Base-by-base conservation (phyloP, 768 basidiomycete genomes). In the Tylopilus balloui region DNA sequence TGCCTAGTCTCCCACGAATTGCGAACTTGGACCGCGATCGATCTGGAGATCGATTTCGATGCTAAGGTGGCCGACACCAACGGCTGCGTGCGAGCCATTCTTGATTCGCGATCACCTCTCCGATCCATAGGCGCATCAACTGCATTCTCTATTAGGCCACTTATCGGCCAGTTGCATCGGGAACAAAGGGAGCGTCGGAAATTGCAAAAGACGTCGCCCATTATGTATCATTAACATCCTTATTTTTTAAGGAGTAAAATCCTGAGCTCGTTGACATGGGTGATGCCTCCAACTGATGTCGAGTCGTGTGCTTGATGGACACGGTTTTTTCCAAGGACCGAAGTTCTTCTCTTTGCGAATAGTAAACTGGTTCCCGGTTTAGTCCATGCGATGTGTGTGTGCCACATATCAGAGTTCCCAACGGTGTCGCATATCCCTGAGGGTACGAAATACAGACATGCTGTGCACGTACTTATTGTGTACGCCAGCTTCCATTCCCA, bases 21-120 rank as follows among this genome's bases (percentile, higher is more conserved):
- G 34, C 20, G 42, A 50, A 48, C n/a, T n/a, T n/a, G 47, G 17
- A 47, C 14, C 12, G 25, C 12, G 43, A 53, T 51, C 50, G 39
- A 60, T 60, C 61, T 57, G 29, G 51, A 40, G 53, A 53, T 53
- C 41, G 9, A 31, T 38, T 53, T 27, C 39, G 34, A 29, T 15
- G 25, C 44, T 43, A n/a, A n/a, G 35, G 39, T 28, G 21, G 21
- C 29, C 17, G 17, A 25, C 41, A 31, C 37, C 31, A 54, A 52
- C 48, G 25, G 43, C 17, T 4, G 23, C 12, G 17, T n/a, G 17
- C 34, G 17, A 38, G 14, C 34, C 42, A 4, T 50, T 55, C 36
- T 54, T 45, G 53, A 51, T 42, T 52, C 48, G 43, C 32, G 45
- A 40, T 45, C 29, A 36, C 42, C 34, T 36, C 34, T 51, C 47